Evolutionary conservation across 2,329 filamentous ascomycete species (phyloP), one percentile per base, ranked within the genome.

Genomic region (Ascocoryne sarcoides): DNA sequence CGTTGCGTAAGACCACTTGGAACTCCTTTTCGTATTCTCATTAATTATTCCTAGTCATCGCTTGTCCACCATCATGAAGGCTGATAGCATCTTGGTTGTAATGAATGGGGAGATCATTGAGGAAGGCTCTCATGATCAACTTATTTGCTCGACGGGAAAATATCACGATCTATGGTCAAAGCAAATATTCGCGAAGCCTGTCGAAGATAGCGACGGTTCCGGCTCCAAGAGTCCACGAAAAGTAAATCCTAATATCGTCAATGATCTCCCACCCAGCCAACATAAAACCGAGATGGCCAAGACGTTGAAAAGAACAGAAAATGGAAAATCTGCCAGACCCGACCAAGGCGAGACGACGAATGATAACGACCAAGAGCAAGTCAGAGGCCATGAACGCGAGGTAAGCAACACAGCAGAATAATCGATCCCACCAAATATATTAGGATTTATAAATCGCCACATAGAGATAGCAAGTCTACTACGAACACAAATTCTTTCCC

Each of bases 11-110:
- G 53, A 54, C 30, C 20, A 21, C 9, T 12, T 36, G 17, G 9
- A 5, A n/a, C 30, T 20, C 34, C n/a, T 9, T 3, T 5, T 28
- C 10, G 17, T 29, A 19, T 10, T 2, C 28, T 32, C 40, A n/a
- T 44, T 56, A 37, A 54, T 30, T 30, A 19, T 28, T 14, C 14
- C 12, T 36, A 52, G 64, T 2, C 70, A 73, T 50, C 60, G 70
- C 19, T 55, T 74, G n/a, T 71, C 70, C 1, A 75, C 71, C 0
- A 66, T 75, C 23, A 68, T 72, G 15, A 64, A 67, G 45, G 67
- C 73, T 0, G 70, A 78, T 45, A 60, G 62, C 37, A 75, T 77
- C 30, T 41, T 76, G 32, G 72, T 76, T 4, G 58, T 77, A 18
- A 62, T 71, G 40, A 60, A 68, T 30, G 75, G 75, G 4, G 57